Base-by-base conservation (phyloP, 2,329 filamentous ascomycete species). In the Eutypella sp. region DNA sequence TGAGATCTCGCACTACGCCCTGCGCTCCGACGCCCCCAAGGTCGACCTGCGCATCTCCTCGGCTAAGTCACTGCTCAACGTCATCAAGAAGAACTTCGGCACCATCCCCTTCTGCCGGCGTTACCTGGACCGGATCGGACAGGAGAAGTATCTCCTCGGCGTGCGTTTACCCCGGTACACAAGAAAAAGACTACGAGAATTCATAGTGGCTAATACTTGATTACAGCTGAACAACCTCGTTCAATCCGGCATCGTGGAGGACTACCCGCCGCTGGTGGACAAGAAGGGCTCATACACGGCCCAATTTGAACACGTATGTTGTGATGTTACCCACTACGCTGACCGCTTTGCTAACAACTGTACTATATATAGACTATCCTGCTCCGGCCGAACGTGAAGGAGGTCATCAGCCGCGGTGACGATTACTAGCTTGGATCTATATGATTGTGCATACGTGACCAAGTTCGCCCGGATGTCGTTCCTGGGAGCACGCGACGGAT, bases 41-140 rank as follows among this genome's bases (percentile, higher is more conserved):
- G 83, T 88, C 7, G 81, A 87, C 47, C 72, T 96, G 48, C 81
- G 87, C 42, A 72, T 95, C 41, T 81, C 84, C 37, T 95, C 89
- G 39, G 91, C 91, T 48, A 93, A 91, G 73, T 85, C 83, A 46
- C 74, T 97, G 46, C 75, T 96, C 56, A 93, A 79, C 59, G 85
- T 89, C 25, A 96, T 97, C 67, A 93, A 89, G 71, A 95, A 95
- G 77, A 96, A 96, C 70, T 97, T 96, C 66, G 89, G 89, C 54
- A 96, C 90, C 1, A 70, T 97, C 56, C 90, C 90, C 2, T 97
- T 90, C 68, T 96, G 89, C 67, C 79, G 91, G 52, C 82, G 91
- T 56, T 96, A 96, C 65, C 75, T 97, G 49, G 91, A 96, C 69
- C 85, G 91, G 45, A 69, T 96, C n/a, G 91, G 92, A 22, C 88